A percentile compares a stretch with the other conserved stretches of the same genome.
phyloP scores from a whole-genome alignment of 2,329 filamentous ascomycete species.

The Fusarium mundagurra region DNA sequence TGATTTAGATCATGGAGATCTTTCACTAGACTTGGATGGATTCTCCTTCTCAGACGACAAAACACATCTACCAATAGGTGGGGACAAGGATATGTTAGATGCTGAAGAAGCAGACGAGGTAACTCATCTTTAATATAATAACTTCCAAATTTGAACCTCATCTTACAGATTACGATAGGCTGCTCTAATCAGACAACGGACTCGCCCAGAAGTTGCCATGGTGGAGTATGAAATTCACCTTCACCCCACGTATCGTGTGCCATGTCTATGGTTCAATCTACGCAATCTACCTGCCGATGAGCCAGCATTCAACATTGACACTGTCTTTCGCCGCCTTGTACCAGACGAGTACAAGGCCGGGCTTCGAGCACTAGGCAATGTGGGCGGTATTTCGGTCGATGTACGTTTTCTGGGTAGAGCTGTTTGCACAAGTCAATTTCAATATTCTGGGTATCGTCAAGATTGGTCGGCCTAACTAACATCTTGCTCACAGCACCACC shows the following conservation, averaged over 20 bases:
- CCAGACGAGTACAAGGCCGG: slow-evolving; percentile 70
- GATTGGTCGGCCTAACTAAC: slow-evolving; percentile 53
- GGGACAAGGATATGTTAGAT: slow-evolving; percentile 59
- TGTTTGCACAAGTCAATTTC: slow-evolving; percentile 46
- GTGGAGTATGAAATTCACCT: slow-evolving; percentile 79
- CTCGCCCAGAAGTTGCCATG: slow-evolving; percentile 52
- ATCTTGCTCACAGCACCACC: slow-evolving; percentile 74
- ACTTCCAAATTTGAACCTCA: slow-evolving; percentile 3
- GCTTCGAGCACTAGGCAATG: slow-evolving; percentile 68
- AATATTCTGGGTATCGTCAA: slow-evolving; percentile 43
- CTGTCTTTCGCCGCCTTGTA: slow-evolving; percentile 76
- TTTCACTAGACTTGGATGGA: slow-evolving; percentile 57
- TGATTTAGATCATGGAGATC: slow-evolving; percentile 54
- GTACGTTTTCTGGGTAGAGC: slow-evolving; percentile 62
- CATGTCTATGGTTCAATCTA: slow-evolving; percentile 80
- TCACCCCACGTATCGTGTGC: slow-evolving; percentile 78
- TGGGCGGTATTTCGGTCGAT: slow-evolving; percentile 80
- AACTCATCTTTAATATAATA: slow-evolving; percentile 34
- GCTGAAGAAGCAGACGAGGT: slow-evolving; percentile 64
- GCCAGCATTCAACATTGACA: slow-evolving; percentile 70
- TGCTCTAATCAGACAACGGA: slow-evolving; percentile 48
- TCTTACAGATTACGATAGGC: slow-evolving; percentile 50
- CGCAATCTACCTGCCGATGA: slow-evolving; percentile 66
- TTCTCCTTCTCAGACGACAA: slow-evolving; percentile 55
- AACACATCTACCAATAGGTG: slow-evolving; percentile 36